Evolutionary conservation across 805 yeast species (phyloP).

Genomic region (Candida ulmi): DNA sequence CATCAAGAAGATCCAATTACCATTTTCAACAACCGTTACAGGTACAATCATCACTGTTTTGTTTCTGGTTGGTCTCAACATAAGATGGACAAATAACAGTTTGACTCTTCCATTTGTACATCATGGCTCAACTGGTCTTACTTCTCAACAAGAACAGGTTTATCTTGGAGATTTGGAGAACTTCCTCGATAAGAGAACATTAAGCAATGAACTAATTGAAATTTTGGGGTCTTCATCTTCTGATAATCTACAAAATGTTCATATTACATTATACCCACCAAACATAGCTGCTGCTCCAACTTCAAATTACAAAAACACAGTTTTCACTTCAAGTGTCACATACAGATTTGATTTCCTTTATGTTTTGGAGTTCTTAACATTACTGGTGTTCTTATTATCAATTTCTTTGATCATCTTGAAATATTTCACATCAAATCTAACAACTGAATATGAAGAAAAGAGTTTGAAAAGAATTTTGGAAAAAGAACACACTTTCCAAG

Average conservation of each 20-base stretch:
- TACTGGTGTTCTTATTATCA: conserved; percentile 46
- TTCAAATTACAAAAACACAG: neutral
- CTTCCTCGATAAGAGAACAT: conserved; percentile 14
- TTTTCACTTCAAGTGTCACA: conserved; percentile 22
- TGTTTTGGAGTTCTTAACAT: conserved; percentile 49
- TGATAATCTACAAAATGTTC: conserved; percentile 6
- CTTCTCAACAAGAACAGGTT: neutral
- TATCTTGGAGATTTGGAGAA: conserved; percentile 5
- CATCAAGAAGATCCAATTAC: conserved; percentile 29
- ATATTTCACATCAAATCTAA: conserved; percentile 24
- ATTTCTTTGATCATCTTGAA: conserved; percentile 40
- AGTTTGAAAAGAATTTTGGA: conserved; percentile 8
- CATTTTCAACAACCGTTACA: conserved; percentile 28
- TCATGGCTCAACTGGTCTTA: neutral
- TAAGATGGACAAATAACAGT: conserved; percentile 30
- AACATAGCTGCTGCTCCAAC: conserved; percentile 10
- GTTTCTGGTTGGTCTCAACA: conserved; percentile 24
- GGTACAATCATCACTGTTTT: conserved; percentile 24
- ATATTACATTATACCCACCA: conserved; percentile 25
- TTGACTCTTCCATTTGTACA: neutral
- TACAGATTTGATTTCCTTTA: conserved; percentile 45
- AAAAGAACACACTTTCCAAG: conserved; percentile 22
- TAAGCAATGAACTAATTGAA: conserved; percentile 15
- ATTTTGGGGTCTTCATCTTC: conserved; percentile 4
- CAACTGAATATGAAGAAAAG: conserved; percentile 15